Evolutionary conservation across 257 asterid genomes (phyloP).

Genomic region (Solanum clarkiae): DNA sequence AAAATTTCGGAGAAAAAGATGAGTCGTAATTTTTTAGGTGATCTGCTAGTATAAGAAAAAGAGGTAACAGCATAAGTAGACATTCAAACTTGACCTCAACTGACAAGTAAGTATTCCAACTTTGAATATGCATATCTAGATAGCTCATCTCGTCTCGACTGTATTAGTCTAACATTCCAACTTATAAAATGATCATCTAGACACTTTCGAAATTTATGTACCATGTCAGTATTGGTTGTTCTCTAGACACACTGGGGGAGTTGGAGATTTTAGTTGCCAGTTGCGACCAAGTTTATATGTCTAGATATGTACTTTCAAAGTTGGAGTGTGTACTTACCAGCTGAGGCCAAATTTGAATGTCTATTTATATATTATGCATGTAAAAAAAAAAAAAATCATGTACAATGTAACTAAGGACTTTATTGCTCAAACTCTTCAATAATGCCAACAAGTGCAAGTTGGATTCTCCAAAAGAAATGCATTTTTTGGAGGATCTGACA

Average conservation of each 20-base stretch:
- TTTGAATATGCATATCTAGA: neutral
- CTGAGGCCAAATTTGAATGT: neutral
- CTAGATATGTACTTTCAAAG: too few species aligned
- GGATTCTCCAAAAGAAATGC: neutral
- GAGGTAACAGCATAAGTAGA: too few species aligned
- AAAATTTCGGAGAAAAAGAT: neutral
- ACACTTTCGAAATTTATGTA: too few species aligned
- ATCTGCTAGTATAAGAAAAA: neutral
- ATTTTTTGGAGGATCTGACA: neutral
- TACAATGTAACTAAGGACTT: neutral
- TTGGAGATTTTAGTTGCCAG: too few species aligned
- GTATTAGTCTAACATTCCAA: neutral
- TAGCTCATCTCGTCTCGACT: accelerated
- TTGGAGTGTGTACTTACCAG: neutral
- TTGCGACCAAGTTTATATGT: too few species aligned
- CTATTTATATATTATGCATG: neutral
- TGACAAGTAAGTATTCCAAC: neutral
- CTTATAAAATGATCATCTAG: neutral
- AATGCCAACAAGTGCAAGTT: neutral
- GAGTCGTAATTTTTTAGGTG: neutral
- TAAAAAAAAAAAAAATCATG: too few species aligned
- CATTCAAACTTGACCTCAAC: neutral
- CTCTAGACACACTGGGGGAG: neutral
- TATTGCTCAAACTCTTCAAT: neutral
- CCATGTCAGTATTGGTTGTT: too few species aligned